phyloP scores from a whole-genome alignment of 2,329 filamentous ascomycete species.

The Fusarium abutilonis region DNA sequence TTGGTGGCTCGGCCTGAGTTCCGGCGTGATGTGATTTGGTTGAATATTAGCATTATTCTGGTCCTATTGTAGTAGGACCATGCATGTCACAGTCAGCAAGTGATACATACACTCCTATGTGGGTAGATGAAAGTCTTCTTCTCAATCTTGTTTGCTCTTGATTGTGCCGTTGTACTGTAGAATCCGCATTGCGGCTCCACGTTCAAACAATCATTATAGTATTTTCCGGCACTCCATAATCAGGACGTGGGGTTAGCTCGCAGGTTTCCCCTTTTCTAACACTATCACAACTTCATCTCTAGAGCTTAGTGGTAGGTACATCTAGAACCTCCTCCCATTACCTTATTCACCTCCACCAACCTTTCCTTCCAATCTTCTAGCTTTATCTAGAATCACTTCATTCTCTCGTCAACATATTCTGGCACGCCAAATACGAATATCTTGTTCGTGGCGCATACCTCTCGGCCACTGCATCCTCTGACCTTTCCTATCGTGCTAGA shows the following conservation, averaged over 20 bases:
- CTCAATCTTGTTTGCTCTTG: constrained; percentile 24
- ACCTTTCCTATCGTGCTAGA: constrained; percentile 34
- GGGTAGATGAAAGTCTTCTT: constrained; percentile 25
- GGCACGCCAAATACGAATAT: constrained; percentile 19
- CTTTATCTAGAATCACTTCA: constrained; percentile 16
- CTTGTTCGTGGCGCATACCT: constrained; percentile 37
- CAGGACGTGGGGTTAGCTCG: constrained; percentile 2
- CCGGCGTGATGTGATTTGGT: constrained; percentile 4
- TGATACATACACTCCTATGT: constrained; percentile 13
- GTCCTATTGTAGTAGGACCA: constrained; percentile 30
- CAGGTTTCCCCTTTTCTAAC: constrained; percentile 5
- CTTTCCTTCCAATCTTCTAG: constrained; percentile 4
- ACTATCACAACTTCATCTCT: neutral
- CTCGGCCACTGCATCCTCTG: constrained; percentile 24
- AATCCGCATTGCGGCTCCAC: constrained; percentile 14
- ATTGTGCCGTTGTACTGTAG: constrained; percentile 17
- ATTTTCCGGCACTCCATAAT: constrained; percentile 20
- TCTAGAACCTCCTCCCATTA: constrained; percentile 16
- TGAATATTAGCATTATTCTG: constrained; percentile 3
- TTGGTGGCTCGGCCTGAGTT: constrained; percentile 17
- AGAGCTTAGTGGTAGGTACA: constrained; percentile 16
- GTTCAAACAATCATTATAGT: constrained; percentile 20
- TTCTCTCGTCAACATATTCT: constrained; percentile 13
- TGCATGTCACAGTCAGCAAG: constrained; percentile 32
- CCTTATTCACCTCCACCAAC: neutral